Evolutionary conservation across 2,329 filamentous ascomycete genomes (phyloP).

Genomic region (Paecilomyces variotii): DNA sequence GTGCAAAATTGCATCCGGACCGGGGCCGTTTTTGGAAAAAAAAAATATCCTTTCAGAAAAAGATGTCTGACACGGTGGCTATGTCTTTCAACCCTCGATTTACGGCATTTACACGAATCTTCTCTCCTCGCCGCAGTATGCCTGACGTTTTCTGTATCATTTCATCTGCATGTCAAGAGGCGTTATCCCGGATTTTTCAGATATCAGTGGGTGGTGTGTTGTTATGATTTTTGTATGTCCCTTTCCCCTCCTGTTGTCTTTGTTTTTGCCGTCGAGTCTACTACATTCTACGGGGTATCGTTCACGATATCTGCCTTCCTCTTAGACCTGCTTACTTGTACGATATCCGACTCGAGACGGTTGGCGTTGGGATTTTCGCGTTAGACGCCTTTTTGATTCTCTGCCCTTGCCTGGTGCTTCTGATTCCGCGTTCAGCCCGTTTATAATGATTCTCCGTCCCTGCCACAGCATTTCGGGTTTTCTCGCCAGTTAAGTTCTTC

Average conservation of each 20-base stretch:
- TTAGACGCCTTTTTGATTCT: constrained; percentile 10
- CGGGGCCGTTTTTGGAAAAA: background rate
- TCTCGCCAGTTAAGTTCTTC: too few relatives aligned
- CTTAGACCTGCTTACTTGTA: constrained; percentile 17
- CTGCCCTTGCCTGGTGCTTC: constrained; percentile 10
- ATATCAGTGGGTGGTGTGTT: background rate
- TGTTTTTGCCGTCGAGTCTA: constrained; percentile 6
- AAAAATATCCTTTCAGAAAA: background rate
- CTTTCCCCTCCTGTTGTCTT: constrained; percentile 4
- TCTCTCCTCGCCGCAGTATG: background rate
- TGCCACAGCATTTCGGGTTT: background rate
- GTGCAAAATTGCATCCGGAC: background rate
- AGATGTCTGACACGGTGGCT: background rate
- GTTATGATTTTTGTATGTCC: constrained; percentile 5
- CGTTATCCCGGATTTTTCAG: background rate
- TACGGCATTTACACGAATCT: constrained; percentile 10
- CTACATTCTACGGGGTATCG: constrained; percentile 4
- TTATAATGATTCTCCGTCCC: constrained; percentile 7
- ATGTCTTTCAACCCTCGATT: constrained; percentile 10
- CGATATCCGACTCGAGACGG: constrained; percentile 13
- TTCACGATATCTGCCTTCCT: constrained; percentile 8
- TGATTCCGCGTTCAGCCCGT: constrained; percentile 6
- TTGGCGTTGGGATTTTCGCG: constrained; percentile 9
- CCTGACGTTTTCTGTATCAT: constrained; percentile 1
- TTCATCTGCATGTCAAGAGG: constrained; percentile 1